Percentiles rank a stretch among this genome's conserved stretches.
Evolutionary conservation across 768 basidiomycete species (phyloP).

Genomic region (Plicaturopsis crispa): DNA sequence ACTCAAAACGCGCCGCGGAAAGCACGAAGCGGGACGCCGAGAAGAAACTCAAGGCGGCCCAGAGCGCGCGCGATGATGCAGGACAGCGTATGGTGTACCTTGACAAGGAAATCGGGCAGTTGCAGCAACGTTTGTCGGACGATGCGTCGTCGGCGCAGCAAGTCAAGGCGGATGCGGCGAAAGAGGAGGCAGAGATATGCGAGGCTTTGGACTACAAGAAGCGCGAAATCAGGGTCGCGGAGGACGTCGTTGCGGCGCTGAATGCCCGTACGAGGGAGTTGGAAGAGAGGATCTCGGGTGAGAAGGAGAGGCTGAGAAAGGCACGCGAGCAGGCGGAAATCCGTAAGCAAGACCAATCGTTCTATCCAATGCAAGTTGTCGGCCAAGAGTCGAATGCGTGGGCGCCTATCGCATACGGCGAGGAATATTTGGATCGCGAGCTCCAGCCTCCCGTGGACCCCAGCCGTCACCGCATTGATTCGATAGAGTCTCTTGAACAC

Average conservation of each 20-base stretch:
- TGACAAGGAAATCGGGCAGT: conserved; percentile 49
- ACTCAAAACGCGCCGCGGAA: conserved; percentile 80
- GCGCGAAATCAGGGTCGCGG: conserved; percentile 55
- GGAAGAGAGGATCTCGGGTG: conserved; percentile 61
- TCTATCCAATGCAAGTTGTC: conserved; percentile 22
- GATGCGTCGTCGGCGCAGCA: conserved; percentile 46
- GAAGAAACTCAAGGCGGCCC: conserved; percentile 72
- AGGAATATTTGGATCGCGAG: neutral
- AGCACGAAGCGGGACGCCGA: conserved; percentile 76
- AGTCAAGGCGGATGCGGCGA: conserved; percentile 37
- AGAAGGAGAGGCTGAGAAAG: conserved; percentile 50
- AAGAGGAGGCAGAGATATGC: conserved; percentile 35
- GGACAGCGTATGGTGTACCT: conserved; percentile 48
- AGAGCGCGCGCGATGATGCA: conserved; percentile 55
- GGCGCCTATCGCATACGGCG: conserved; percentile 8
- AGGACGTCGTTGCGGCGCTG: conserved; percentile 58
- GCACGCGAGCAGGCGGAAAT: conserved; percentile 53
- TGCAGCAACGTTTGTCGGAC: conserved; percentile 46
- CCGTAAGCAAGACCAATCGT: conserved; percentile 32
- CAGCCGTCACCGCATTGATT: neutral
- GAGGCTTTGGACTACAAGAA: conserved; percentile 46
- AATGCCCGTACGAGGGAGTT: conserved; percentile 63
- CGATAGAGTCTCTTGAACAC: conserved; percentile 10
- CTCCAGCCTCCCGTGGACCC: too few relatives aligned
- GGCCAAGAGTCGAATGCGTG: conserved; percentile 11